These are phyloP conservation scores for Effrenium voratum DNA, from an alignment of 73 alveolate genomes.

Conservation along the genomic window DNA sequence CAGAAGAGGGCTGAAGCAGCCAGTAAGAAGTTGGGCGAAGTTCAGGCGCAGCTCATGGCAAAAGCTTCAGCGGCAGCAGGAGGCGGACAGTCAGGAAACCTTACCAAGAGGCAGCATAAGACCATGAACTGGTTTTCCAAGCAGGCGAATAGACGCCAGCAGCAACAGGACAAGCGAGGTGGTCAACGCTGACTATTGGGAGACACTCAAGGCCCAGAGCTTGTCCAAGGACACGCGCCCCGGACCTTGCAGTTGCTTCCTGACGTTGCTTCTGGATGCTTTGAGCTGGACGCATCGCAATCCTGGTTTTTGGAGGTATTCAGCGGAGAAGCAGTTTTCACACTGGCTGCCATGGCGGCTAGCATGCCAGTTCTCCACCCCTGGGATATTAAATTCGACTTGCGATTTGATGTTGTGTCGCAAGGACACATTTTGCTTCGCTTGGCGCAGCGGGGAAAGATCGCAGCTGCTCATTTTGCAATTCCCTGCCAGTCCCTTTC, in stretches of 20 bases:
- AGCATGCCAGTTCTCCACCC: background rate
- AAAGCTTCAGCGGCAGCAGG: conserved; percentile 21
- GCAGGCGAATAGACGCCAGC: background rate
- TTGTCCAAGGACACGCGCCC: background rate
- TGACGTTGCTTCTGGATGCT: no score
- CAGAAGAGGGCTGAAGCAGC: conserved; percentile 30
- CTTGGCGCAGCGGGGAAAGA: background rate
- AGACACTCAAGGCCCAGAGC: no score
- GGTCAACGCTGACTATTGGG: background rate
- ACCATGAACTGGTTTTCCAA: background rate
- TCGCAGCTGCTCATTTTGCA: background rate
- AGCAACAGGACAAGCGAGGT: background rate
- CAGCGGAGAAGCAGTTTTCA: background rate
- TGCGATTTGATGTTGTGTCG: background rate
- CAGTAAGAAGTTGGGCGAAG: background rate
- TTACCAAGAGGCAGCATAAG: background rate
- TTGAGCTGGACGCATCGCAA: no score
- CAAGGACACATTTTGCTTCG: background rate
- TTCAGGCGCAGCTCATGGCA: background rate
- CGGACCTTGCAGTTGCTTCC: background rate
- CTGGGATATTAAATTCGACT: background rate
- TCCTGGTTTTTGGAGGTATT: background rate
- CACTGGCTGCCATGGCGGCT: background rate
- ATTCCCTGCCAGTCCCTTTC: background rate
- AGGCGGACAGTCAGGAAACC: no score